Conservation (phyloP, 2,329 filamentous ascomycete species). For the Basipetospora chlamydospora region DNA sequence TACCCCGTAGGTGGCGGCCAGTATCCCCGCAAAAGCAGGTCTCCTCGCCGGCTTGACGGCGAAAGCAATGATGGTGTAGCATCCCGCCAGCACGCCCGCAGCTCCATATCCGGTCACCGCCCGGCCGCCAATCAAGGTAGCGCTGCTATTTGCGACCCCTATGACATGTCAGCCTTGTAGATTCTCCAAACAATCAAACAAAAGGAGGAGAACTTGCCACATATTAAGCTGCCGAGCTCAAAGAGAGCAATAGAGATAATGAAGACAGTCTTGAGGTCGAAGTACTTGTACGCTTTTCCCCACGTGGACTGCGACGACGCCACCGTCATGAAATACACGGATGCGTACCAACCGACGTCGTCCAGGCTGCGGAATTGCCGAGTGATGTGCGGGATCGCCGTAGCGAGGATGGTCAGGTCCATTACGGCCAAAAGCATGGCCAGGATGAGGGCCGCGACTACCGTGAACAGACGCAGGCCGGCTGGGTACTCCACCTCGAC, state of each 20-base stretch:
- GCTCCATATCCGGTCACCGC: slow-evolving; percentile 32
- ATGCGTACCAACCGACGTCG: slow-evolving; percentile 38
- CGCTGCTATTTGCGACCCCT: slow-evolving; percentile 24
- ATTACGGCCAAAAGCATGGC: too few relatives aligned
- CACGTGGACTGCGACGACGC: slow-evolving; percentile 30
- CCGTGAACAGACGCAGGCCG: too few relatives aligned
- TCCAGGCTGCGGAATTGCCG: slow-evolving; percentile 26
- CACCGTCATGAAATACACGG: slow-evolving; percentile 36
- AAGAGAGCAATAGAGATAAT: slow-evolving; percentile 34
- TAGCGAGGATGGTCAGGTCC: slow-evolving; percentile 23
- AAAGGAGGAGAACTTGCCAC: slow-evolving; percentile 21
- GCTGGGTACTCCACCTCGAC: too few relatives aligned
- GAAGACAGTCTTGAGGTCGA: slow-evolving; percentile 32
- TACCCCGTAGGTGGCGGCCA: slow-evolving; percentile 21
- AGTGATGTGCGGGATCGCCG: slow-evolving; percentile 28
- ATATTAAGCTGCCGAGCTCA: slow-evolving; percentile 38
- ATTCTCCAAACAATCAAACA: slow-evolving; percentile 29
- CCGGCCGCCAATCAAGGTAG: slow-evolving; percentile 34
- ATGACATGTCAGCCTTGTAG: slow-evolving; percentile 16
- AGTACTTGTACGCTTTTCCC: slow-evolving; percentile 30
- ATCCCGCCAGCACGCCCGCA: slow-evolving; percentile 32
- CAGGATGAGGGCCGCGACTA: too few relatives aligned
- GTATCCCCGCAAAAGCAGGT: slow-evolving; percentile 19
- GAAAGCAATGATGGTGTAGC: slow-evolving; percentile 23
- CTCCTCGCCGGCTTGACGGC: slow-evolving; percentile 14